Evolutionary conservation across 441 rosid species (phyloP), one percentile per base, ranked within the genome.

Genomic region (Aleurites moluccanus): DNA sequence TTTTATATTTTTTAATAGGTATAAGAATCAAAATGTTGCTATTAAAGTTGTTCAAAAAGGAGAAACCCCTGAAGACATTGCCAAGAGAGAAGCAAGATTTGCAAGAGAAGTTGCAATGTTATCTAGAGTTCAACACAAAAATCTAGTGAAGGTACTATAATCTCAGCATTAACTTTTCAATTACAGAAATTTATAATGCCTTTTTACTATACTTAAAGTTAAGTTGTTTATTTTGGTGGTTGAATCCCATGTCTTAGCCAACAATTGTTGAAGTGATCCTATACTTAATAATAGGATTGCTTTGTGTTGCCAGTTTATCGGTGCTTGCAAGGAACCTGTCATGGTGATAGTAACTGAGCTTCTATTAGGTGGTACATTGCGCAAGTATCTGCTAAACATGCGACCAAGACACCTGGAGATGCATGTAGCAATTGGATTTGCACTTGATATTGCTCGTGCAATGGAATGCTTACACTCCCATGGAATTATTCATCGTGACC

Each of bases 331-430:
- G 86, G 92, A 91, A 72, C 97, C 97, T 0, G 83, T 87, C 73
- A 95, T 95, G 99, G 99, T 95, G 67, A 95, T 95, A 74, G 98
- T 93, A 61, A 93, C 99, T 0, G 99, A 95, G 86, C 96, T 95
- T 53, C 83, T 95, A 67, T 73, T 84, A 63, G 99, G 99, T 23
- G 98, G 96, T 40, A 89, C 99, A 38, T 80, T 95, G 83, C 92
- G 99, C 1, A 95, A 88, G 74, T 91, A 86, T 86, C 83, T 95
- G 74, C 79, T 91, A 71, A 87, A 74, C 82, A 59, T 82, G 78
- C 82, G 97, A 55, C 99, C 99, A 10, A 81, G 87, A 65, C 71
- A 86, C 83, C 80, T 95, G 77, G 99, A 93, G 28, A 81, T 77
- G 65, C 77, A 75, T 75, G 88, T 91, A 73, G 98, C 96, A 28